phyloP scores from a whole-genome alignment of 352 stramenopile genomes.

The Phytophthora sp. region DNA sequence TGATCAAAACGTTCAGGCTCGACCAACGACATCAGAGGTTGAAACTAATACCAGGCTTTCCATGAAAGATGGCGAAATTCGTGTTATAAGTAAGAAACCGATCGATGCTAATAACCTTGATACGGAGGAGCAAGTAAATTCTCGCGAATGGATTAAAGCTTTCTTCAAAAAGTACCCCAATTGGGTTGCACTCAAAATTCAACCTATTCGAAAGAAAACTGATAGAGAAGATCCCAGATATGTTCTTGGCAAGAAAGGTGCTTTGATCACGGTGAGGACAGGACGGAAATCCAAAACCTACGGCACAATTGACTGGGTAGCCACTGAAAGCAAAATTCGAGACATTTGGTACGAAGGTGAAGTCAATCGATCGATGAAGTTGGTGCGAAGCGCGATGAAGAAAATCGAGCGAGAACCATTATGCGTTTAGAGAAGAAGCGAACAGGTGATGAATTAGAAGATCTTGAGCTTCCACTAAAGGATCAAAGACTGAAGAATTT shows the following conservation, averaged over 20 bases:
- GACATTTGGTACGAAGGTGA: slow-evolving; percentile 16
- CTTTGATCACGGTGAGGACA: not conserved
- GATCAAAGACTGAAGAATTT: not conserved
- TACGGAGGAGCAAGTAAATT: slow-evolving; percentile 13
- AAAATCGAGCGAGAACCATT: slow-evolving; percentile 1
- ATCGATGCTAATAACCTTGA: too few species aligned
- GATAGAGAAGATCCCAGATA: slow-evolving; percentile 11
- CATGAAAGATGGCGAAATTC: too few species aligned
- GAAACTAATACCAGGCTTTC: too few species aligned
- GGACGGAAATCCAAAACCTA: slow-evolving; percentile 2
- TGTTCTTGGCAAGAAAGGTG: slow-evolving; percentile 2
- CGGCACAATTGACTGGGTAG: slow-evolving; percentile 18
- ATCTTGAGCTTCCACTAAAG: not conserved
- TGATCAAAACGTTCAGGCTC: too few species aligned
- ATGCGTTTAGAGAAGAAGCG: not conserved
- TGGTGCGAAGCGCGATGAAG: slow-evolving; percentile 10
- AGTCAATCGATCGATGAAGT: slow-evolving; percentile 24
- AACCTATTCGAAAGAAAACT: slow-evolving; percentile 3
- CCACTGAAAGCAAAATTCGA: slow-evolving; percentile 9
- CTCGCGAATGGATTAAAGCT: slow-evolving; percentile 12
- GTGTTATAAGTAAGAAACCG: too few species aligned
- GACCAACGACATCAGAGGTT: too few species aligned
- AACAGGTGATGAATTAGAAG: too few species aligned
- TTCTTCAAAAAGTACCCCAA: slow-evolving; percentile 18
- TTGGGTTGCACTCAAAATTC: slow-evolving; percentile 1